Evolutionary conservation across 1,284 basidiomycete species (phyloP).

Genomic region (Afroboletus lepidellus): DNA sequence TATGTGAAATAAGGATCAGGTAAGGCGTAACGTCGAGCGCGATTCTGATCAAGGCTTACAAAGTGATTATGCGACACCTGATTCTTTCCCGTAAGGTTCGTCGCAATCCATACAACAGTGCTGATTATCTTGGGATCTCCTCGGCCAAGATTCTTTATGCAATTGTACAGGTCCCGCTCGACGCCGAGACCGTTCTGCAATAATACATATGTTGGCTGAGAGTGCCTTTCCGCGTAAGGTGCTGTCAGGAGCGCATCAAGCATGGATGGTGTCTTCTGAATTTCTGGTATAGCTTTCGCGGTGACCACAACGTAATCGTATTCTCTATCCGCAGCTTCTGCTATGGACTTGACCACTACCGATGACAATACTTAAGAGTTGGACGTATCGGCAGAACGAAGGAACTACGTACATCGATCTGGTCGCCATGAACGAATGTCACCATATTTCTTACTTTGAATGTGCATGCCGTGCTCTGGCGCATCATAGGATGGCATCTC

Average conservation of each 20-base stretch:
- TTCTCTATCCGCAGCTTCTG: conserved; percentile 54
- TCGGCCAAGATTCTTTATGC: conserved; percentile 43
- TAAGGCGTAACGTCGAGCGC: not conserved
- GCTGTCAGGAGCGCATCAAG: conserved; percentile 57
- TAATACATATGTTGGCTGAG: conserved; percentile 63
- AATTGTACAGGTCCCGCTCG: conserved; percentile 63
- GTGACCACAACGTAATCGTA: conserved; percentile 71
- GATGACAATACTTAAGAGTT: not conserved
- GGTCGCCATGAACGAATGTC: conserved; percentile 59
- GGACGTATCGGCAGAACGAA: not conserved
- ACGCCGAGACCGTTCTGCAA: conserved; percentile 80
- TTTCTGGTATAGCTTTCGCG: conserved; percentile 75
- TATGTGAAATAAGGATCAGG: not conserved
- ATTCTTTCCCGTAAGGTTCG: conserved; percentile 48
- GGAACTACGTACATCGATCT: conserved; percentile 48
- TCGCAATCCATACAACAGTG: conserved; percentile 53
- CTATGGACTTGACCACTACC: conserved; percentile 57
- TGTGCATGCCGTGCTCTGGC: conserved; percentile 51
- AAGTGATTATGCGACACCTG: conserved; percentile 51
- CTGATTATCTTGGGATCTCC: conserved; percentile 52
- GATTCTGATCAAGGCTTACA: conserved; percentile 35
- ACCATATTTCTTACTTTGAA: conserved; percentile 62
- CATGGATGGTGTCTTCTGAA: conserved; percentile 54
- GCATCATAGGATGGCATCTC: not conserved
- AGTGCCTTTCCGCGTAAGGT: conserved; percentile 45